Evolutionary conservation across 1,139 yeast genomes (phyloP), one percentile per base, ranked within the genome.

Genomic region (Scheffersomyces lignicola): DNA sequence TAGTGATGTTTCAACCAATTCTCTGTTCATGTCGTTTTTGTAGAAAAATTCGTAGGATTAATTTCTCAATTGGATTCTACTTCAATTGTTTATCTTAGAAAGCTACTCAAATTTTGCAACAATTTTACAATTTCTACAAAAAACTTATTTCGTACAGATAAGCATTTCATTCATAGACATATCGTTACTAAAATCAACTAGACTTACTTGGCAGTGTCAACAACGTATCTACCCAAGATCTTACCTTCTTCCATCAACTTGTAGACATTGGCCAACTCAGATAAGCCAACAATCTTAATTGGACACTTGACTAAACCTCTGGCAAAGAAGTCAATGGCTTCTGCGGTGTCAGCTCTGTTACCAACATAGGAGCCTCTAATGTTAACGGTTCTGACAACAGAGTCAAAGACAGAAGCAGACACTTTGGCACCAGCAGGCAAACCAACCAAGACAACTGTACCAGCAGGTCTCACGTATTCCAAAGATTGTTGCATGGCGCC

Each of bases 341-440:
- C 92, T 49, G 80, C 76, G 40, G 88, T 71, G 60, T 84, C 92
- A 41, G 82, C 82, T 62, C 90, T 78, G 73, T 82, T 83, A 47
- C 92, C 92, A 42, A 84, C 92, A 55, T 82, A 82, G 34, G 90
- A 82, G 45, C 90, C 92, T 56, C 70, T 76, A 54, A 83, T 78
- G 56, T 66, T 68, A 53, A 82, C 66, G 33, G 85, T 75, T 60
- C 73, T 80, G 49, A 80, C 73, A 44, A 83, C 90, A 36, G 83
- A 75, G 45, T 62, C 66, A 65, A 83, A 80, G 39, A 83, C 83
- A 35, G 76, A 74, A 20, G 85, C 73, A 43, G 67, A 65, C 47
- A 75, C 76, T 53, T 74, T 71, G 36, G 90, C 86, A 49, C 76
- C 76, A 30, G 85, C 84, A 45, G 94, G 94, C 53, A 85, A 70